Evolutionary conservation across 257 asterid genomes (phyloP).

Genomic region (Plantago major): DNA sequence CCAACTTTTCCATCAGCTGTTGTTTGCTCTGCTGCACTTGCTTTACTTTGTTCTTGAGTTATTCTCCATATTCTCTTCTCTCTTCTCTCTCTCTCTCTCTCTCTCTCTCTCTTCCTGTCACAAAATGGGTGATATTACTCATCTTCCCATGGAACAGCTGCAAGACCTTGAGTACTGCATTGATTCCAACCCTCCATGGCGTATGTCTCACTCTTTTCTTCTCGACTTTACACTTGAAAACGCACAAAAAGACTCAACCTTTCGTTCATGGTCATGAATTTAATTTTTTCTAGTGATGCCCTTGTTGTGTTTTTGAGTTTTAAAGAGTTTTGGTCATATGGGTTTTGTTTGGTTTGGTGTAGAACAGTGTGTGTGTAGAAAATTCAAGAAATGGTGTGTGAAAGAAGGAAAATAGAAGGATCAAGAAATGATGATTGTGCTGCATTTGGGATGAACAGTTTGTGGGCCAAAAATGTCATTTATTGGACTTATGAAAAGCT

Average conservation of each 20-base stretch:
- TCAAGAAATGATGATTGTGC: conserved; percentile 6
- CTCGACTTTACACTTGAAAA: neutral
- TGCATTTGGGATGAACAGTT: conserved; percentile 17
- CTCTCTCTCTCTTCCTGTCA: neutral
- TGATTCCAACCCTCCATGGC: conserved; percentile 96
- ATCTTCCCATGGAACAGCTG: conserved; percentile 93
- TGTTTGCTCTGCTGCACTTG: conserved; percentile 14
- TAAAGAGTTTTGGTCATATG: neutral
- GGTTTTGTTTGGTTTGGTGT: conserved; percentile 15
- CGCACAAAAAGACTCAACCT: neutral
- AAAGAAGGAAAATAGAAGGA: neutral
- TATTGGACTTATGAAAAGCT: conserved; percentile 24
- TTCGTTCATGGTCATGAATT: neutral
- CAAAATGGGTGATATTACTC: conserved; percentile 63
- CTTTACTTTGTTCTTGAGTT: conserved; percentile 31
- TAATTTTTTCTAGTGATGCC: neutral
- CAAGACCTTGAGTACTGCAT: conserved; percentile 96
- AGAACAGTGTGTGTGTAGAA: neutral
- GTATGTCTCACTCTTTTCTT: conserved; percentile 35
- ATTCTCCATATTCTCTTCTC: conserved; percentile 8
- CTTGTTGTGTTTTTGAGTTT: neutral
- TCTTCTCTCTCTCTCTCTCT: conserved; percentile 3
- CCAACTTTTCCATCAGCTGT: conserved; percentile 26
- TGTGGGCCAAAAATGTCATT: conserved; percentile 24
- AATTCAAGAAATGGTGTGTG: conserved; percentile 15